Evolutionary conservation across 1,284 basidiomycete genomes (phyloP), one percentile per base, ranked within the genome.

Genomic region (Mycosarcoma maydis): DNA sequence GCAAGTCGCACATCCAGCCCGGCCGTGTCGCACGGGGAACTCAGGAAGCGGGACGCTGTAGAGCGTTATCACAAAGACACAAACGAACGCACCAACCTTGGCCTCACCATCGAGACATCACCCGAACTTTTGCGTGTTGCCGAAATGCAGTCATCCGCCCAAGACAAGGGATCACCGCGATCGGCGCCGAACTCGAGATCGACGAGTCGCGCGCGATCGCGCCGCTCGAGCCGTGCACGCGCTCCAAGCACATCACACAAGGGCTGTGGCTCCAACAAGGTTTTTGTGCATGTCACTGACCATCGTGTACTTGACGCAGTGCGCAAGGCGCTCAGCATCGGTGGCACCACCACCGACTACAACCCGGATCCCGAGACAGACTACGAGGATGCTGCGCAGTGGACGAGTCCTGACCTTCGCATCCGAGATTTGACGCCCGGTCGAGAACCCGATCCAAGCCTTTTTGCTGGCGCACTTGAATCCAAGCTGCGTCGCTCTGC

Each of bases 271-370:
- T 55, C 60, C n/a, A 60, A 72, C 54, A 73, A 72, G 52, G 56
- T 78, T 13, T 70, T 74, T 51, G 38, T 78, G 4, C 64, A 78
- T 33, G 62, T 78, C 26, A 58, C 73, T 6, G 77, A 78, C 37
- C 34, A 40, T 27, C 65, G 77, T n/a, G 77, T 73, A n/a, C 39
- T 77, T 6, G 66, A 65, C 8, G 61, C 64, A 1, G 59, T 78
- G 5, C 66, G 70, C 30, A 66, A 68, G 17, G 77, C 77, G n/a
- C 69, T 78, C 36, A 67, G 68, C 47, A 69, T 77, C 9, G 77
- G 75, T 9, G 77, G 77, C 17, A 73, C 67, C n/a, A 59, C 57
- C 14, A 72, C 74, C 30, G 60, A 73, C 23, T 66, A 60, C 53
- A 58, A 62, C 34, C 52, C 57, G 4, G 72, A 71, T 30, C 27